These are phyloP conservation scores for Tetraselmis striata DNA, from an alignment of 139 green algal genomes.

Conservation along the genomic window DNA sequence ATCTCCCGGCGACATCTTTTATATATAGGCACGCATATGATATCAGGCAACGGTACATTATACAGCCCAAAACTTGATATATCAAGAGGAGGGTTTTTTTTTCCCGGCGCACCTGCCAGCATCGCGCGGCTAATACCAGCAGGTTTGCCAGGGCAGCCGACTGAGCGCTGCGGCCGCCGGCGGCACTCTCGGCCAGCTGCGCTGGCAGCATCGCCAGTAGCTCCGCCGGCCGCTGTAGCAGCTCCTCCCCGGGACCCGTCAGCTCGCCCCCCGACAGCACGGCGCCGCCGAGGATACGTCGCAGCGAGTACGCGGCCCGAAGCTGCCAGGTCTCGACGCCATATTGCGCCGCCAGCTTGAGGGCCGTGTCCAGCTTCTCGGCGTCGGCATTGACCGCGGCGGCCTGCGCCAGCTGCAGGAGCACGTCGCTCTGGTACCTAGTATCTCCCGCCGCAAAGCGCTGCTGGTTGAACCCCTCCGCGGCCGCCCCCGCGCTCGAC, in stretches of 20 bases:
- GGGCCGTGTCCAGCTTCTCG: not conserved
- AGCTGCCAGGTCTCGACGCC: not conserved
- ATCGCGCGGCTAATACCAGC: not conserved
- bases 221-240: not conserved
- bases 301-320: not conserved
- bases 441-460: not conserved
- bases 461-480: not conserved
- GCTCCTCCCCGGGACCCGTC: not conserved
- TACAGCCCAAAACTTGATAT: no score
- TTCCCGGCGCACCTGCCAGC: not conserved
- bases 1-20: no score
- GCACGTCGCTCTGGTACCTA: not conserved
- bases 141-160: not conserved
- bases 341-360: not conserved
- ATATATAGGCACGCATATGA: no score
- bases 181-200: not conserved
- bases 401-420: not conserved
- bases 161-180: no score
- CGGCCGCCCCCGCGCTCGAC: not conserved
- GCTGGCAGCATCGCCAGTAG: not conserved
- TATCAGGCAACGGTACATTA: no score
- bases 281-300: not conserved
- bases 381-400: not conserved
- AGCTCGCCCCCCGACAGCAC: not conserved
- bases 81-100: no score